These are phyloP conservation scores for Dendrobium nobile DNA, from an alignment of 106 monocot genomes.

Conservation along the genomic window DNA sequence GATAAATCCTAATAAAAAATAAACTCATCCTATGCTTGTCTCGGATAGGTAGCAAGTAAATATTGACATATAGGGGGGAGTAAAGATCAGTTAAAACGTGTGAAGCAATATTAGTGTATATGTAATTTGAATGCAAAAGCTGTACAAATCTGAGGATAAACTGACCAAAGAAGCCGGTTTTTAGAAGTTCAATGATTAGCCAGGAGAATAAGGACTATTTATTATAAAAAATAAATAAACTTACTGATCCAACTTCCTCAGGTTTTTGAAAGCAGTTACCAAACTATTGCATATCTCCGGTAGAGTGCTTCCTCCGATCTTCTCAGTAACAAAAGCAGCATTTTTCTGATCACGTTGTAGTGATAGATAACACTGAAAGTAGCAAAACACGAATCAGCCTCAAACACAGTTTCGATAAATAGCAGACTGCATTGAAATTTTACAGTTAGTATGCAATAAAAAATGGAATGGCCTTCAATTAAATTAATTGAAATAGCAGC, in stretches of 20 bases:
- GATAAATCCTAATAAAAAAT: too few relatives aligned
- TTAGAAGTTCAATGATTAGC: not conserved
- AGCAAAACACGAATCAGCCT: not conserved
- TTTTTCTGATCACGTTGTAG: constrained; percentile 1
- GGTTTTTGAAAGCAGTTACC: not conserved
- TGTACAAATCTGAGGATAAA: not conserved
- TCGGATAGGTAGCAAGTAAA: too few relatives aligned
- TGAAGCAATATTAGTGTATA: not conserved
- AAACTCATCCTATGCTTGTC: too few relatives aligned
- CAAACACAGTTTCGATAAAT: not conserved
- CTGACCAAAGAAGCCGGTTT: not conserved
- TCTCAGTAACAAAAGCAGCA: not conserved
- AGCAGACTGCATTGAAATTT: not conserved
- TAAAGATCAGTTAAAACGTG: too few relatives aligned
- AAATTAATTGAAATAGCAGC: not conserved
- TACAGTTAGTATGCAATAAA: not conserved
- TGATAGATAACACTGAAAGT: not conserved
- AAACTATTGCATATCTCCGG: not conserved
- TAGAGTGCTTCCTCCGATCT: not conserved
- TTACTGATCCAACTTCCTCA: constrained; percentile 2
- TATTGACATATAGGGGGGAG: too few relatives aligned
- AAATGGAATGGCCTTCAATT: not conserved
- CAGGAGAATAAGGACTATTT: not conserved
- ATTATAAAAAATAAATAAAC: not conserved
- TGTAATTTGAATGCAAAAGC: not conserved